Base-by-base conservation (phyloP, 2,329 filamentous ascomycete species). In the Neospermospora avenae region DNA sequence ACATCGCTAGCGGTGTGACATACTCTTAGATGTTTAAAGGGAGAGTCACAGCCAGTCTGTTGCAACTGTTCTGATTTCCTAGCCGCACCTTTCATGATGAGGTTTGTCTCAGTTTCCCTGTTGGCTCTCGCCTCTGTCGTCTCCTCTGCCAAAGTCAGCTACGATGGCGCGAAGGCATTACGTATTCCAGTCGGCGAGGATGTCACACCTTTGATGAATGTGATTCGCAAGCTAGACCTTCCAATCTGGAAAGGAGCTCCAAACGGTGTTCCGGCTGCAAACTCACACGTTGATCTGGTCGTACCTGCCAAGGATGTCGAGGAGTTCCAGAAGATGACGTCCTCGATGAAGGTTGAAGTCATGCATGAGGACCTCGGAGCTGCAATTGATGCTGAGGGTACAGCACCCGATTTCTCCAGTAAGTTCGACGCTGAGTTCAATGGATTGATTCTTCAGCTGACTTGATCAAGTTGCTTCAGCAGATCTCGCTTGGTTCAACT, bases 401-500 rank as follows among this genome's bases (percentile, higher is more conserved):
- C 66, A 20, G 59, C 65, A 4, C 35, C 24, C 49, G 46, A n/a
- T 14, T 52, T 34, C 13, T 46, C 22, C 18, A 42, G 42, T 25
- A 57, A 55, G 55, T 57, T 53, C 48, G 60, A 51, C 16, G 7
- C 16, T 6, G 11, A 37, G 6, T 22, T 34, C 14, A 31, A 20
- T 1, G 22, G 10, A 20, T 13, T 8, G 20, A 14, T n/a, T 35
- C 28, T 3, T 41, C 7, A n/a, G 62, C 39, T 18, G 59, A 57
- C 42, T 24, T 41, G 64, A 59, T 49, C 20, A 18, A 68, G 67
- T 64, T 39, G 63, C 63, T 20, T 59, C 66, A n/a, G 68, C 67
- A 16, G 68, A 73, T 57, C 46, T 74, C 20, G 74, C 76, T 4
- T 84, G 80, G 79, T 84, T 83, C 70, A 74, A 80, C 56, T 72